These are phyloP conservation scores for Nigrospora oryzae DNA, from an alignment of 2,329 filamentous ascomycete species.

Conservation along the genomic window DNA sequence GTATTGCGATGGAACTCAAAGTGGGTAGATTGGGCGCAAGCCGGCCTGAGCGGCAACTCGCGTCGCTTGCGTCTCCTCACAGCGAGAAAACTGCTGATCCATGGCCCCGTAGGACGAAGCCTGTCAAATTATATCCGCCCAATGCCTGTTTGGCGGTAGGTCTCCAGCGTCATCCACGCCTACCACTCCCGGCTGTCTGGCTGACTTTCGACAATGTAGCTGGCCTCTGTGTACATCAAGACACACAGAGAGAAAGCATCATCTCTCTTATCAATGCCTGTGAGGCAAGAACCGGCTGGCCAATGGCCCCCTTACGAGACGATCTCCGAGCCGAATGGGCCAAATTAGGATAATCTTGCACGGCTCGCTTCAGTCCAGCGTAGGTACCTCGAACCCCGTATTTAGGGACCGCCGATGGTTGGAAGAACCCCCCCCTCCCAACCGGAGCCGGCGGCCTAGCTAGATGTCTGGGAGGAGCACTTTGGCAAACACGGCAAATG, in stretches of 20 bases:
- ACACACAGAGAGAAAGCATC: constrained; percentile 24
- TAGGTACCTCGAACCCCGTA: too few species aligned
- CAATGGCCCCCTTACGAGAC: constrained; percentile 19
- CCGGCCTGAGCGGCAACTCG: too few species aligned
- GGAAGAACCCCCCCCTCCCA: too few species aligned
- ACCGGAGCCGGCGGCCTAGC: too few species aligned
- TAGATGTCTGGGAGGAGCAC: too few species aligned
- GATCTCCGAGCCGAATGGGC: constrained; percentile 21
- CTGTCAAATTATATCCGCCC: constrained; percentile 32
- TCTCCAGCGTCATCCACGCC: not conserved
- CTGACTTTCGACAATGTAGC: constrained; percentile 12
- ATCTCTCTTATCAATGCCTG: constrained; percentile 26
- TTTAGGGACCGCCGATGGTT: too few species aligned
- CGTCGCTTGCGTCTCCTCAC: too few species aligned
- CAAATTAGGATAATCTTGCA: not conserved
- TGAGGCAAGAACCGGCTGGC: constrained; percentile 30
- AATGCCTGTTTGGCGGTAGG: constrained; percentile 31
- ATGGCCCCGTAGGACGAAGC: constrained; percentile 19
- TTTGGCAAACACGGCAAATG: too few species aligned
- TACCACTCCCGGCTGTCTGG: not conserved
- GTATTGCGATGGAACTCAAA: constrained; percentile 34
- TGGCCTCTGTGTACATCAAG: constrained; percentile 30
- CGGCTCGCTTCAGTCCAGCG: too few species aligned
- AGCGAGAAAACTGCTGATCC: too few species aligned
- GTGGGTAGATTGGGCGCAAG: too few species aligned